These are phyloP conservation scores for Beauveria australis DNA, from an alignment of 2,329 filamentous ascomycete genomes.

Conservation along the genomic window DNA sequence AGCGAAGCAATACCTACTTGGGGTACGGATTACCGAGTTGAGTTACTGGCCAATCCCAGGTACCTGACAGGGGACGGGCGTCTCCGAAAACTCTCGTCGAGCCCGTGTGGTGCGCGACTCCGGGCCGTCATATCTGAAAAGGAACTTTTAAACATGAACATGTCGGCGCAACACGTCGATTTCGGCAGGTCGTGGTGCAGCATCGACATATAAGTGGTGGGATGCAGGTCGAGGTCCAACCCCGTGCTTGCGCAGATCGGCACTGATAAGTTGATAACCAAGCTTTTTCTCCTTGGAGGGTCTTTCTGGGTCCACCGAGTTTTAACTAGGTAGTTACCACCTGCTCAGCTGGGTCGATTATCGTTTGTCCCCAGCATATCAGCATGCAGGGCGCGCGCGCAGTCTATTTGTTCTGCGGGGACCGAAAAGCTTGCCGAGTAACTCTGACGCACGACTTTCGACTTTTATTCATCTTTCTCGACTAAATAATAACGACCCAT, in stretches of 20 bases:
- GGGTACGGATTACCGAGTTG: no score
- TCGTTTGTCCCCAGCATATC: not conserved
- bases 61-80: not conserved
- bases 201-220: conserved; percentile 7
- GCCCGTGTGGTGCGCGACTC: not conserved
- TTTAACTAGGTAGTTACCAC: no score
- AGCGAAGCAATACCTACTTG: no score
- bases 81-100: not conserved
- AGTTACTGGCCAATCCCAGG: no score
- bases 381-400: not conserved
- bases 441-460: no score
- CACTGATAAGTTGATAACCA: not conserved
- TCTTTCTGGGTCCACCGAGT: not conserved
- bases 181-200: conserved; percentile 9
- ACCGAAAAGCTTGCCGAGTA: not conserved
- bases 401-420: not conserved
- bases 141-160: not conserved
- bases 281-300: not conserved
- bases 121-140: not conserved
- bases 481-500: not conserved
- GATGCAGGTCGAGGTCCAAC: not conserved
- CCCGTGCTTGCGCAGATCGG: conserved; percentile 2
- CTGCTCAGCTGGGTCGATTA: not conserved
- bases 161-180: not conserved
- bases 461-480: not conserved